Conservation (phyloP, 805 yeast species). For the Lipomyces kockii region DNA sequence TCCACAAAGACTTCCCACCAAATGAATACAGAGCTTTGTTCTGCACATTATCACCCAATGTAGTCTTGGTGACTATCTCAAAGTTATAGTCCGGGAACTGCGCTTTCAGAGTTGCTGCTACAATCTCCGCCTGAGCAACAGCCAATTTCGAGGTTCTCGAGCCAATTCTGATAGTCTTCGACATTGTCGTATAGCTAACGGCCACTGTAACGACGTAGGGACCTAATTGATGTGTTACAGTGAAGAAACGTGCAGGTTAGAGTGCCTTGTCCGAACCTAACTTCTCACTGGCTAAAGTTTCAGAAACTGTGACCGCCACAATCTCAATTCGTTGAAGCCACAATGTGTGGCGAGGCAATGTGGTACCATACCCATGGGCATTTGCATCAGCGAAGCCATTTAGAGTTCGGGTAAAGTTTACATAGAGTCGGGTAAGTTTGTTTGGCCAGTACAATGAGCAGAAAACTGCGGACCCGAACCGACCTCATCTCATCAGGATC, state of each 20-base stretch:
- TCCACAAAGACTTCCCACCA: constrained; percentile 97
- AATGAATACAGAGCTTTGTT: constrained; percentile 86
- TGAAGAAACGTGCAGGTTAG: neutral
- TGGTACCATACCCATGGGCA: too few species aligned
- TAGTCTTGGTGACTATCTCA: constrained; percentile 76
- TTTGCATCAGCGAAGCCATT: too few species aligned
- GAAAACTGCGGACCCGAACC: neutral
- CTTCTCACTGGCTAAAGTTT: neutral
- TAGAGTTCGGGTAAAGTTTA: neutral
- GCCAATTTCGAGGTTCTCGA: constrained; percentile 90
- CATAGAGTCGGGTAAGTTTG: neutral
- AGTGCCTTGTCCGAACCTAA: neutral
- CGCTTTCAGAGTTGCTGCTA: constrained; percentile 61
- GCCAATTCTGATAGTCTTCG: constrained; percentile 54
- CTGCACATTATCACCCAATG: constrained; percentile 89
- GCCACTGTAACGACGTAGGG: neutral
- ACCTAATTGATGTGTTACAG: neutral
- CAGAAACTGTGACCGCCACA: too few species aligned
- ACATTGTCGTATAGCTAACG: neutral
- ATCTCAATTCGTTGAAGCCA: too few species aligned
- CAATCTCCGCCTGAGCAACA: constrained; percentile 79
- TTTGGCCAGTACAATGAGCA: neutral
- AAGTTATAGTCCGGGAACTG: constrained; percentile 70
- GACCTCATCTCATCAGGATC: neutral
- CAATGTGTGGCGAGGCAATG: too few species aligned